Evolutionary conservation across 2,329 filamentous ascomycete genomes (phyloP).

Genomic region (Gyromitra esculenta): DNA sequence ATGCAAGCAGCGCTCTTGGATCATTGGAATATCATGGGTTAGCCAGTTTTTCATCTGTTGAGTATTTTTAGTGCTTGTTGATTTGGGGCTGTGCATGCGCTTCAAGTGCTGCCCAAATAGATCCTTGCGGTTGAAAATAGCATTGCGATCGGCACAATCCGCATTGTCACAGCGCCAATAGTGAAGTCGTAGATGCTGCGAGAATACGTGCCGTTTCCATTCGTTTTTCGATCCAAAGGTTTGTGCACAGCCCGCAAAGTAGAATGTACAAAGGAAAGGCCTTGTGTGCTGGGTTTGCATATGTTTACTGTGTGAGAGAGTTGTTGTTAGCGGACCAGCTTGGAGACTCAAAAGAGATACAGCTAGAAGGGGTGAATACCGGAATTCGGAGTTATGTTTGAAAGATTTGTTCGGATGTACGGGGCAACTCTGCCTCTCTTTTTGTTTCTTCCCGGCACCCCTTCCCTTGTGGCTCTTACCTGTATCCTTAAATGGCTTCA

Average conservation of each 20-base stretch:
- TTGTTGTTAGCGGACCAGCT: slow-evolving; percentile 23
- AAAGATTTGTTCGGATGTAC: slow-evolving; percentile 32
- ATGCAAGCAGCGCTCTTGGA: slow-evolving; percentile 70
- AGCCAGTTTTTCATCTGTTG: slow-evolving; percentile 59
- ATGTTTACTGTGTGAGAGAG: slow-evolving; percentile 61
- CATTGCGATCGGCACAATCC: slow-evolving; percentile 55
- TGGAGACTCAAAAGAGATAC: neutral
- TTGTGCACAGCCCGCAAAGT: slow-evolving; percentile 76
- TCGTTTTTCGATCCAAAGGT: slow-evolving; percentile 87
- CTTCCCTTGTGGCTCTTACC: slow-evolving; percentile 32
- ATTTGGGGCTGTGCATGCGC: slow-evolving; percentile 78
- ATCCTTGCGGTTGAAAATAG: slow-evolving; percentile 88
- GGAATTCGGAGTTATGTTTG: slow-evolving; percentile 43
- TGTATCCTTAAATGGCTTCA: slow-evolving; percentile 41
- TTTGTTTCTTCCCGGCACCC: slow-evolving; percentile 41
- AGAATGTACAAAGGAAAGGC: slow-evolving; percentile 80
- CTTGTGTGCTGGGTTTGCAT: slow-evolving; percentile 72
- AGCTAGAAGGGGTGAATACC: slow-evolving; percentile 31
- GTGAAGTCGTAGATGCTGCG: slow-evolving; percentile 76
- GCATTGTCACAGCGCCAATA: slow-evolving; percentile 79
- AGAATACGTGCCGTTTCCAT: slow-evolving; percentile 88
- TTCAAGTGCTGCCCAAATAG: slow-evolving; percentile 88
- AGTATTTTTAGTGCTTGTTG: slow-evolving; percentile 66
- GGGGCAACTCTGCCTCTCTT: slow-evolving; percentile 32
- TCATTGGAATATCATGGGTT: slow-evolving; percentile 58